Evolutionary conservation across 805 yeast genomes (phyloP).

Genomic region (Brettanomyces bruxellensis): DNA sequence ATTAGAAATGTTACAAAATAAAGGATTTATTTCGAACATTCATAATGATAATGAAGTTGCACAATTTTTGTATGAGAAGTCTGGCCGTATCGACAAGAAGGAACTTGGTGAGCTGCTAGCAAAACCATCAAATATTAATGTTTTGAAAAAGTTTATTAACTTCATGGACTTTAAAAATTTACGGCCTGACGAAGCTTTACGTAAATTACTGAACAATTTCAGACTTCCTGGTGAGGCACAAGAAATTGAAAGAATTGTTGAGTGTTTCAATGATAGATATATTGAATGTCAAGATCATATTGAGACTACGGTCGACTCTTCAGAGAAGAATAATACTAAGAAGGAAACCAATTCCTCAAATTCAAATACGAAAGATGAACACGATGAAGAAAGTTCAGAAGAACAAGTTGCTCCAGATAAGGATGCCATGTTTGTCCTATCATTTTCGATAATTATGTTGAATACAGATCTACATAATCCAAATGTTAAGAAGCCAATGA

Average conservation of each 20-base stretch:
- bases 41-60: conserved; percentile 59
- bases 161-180: conserved; percentile 67
- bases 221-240: conserved; percentile 97
- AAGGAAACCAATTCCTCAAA: conserved; percentile 11
- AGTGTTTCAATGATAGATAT: conserved; percentile 75
- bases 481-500: conserved; percentile 87
- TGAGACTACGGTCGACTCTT: conserved; percentile 2
- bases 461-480: conserved; percentile 94
- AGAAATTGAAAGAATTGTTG: conserved; percentile 88
- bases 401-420: conserved; percentile 60
- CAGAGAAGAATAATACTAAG: conserved; percentile 20
- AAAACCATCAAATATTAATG: conserved; percentile 53
- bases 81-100: conserved; percentile 80
- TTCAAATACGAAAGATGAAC: conserved; percentile 5
- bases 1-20: conserved; percentile 49
- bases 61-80: conserved; percentile 62
- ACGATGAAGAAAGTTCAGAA: conserved; percentile 18
- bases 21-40: conserved; percentile 47
- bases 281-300: conserved; percentile 46
- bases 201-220: conserved; percentile 72
- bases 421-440: conserved; percentile 82
- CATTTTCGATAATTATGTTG: conserved; percentile 88
- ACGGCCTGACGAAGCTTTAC: conserved; percentile 88
- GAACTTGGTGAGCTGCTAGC: conserved; percentile 81
- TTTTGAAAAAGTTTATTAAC: conserved; percentile 56